Evolutionary conservation across 1,284 basidiomycete species (phyloP).

Genomic region (Coniophora puteana): DNA sequence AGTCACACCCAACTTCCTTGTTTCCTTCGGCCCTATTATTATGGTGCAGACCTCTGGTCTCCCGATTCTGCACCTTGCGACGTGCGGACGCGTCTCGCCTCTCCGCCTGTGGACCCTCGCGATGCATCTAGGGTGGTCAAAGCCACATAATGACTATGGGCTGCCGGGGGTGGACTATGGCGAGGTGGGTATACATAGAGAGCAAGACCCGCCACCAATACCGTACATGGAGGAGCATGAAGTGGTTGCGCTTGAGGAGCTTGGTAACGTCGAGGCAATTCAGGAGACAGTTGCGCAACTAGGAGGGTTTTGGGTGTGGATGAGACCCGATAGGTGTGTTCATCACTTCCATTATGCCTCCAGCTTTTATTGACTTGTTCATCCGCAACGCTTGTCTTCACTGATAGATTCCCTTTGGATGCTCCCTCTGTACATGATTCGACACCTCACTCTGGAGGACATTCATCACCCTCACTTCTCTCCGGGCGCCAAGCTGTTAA

Average conservation of each 20-base stretch:
- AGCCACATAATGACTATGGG: neutral
- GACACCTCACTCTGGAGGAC: neutral
- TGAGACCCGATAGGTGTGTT: neutral
- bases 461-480: neutral
- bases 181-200: neutral
- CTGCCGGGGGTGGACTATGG: neutral
- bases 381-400: neutral
- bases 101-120: neutral
- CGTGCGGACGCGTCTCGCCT: neutral
- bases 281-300: neutral
- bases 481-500: neutral
- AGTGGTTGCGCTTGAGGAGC: neutral
- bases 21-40: neutral
- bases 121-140: neutral
- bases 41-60: neutral
- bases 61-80: too few relatives aligned
- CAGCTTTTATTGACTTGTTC: too few relatives aligned
- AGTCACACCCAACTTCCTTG: neutral
- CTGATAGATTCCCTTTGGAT: neutral
- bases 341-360: too few relatives aligned
- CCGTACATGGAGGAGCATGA: neutral
- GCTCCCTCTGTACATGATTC: neutral
- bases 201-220: neutral
- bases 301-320: constrained; percentile 1
- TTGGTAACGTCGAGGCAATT: neutral